phyloP scores from a whole-genome alignment of 345 rosid genomes.

The Bretschneidera sinensis region DNA sequence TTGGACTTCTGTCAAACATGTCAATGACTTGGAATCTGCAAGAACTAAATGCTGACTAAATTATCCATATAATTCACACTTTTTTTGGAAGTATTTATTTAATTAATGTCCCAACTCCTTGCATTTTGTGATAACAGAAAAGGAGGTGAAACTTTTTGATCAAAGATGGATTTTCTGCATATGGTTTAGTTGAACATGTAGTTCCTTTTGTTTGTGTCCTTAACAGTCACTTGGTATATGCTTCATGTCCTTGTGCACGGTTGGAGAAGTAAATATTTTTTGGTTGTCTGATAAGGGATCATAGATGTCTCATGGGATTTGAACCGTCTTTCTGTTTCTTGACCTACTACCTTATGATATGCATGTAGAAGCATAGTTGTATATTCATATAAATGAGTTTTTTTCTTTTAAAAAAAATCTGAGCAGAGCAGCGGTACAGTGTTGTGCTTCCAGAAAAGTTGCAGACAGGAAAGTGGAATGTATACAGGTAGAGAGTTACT shows the following conservation, averaged over 20 bases:
- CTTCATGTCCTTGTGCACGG: not conserved
- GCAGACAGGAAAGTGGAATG: constrained; percentile 89
- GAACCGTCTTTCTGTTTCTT: not conserved
- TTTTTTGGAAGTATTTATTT: too few species aligned
- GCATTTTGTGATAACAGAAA: not conserved
- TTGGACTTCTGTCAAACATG: not conserved
- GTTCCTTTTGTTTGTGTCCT: not conserved
- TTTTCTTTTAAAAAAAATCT: constrained; percentile 2
- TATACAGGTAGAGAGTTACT: constrained; percentile 53
- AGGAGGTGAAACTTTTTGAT: not conserved
- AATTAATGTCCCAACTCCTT: not conserved
- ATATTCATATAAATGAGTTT: not conserved
- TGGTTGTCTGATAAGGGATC: not conserved
- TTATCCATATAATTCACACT: not conserved
- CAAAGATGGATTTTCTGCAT: not conserved
- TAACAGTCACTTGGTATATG: not conserved
- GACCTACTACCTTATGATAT: constrained; percentile 1
- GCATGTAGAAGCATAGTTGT: too few species aligned
- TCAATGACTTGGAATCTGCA: too few species aligned
- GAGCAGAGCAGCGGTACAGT: constrained; percentile 78
- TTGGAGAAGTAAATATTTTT: not conserved
- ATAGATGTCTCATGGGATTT: not conserved
- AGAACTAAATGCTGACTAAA: not conserved
- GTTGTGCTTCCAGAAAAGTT: constrained; percentile 93
- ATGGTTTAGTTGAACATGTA: not conserved